Conservation (phyloP, 805 yeast genomes). For the Debaryomyces tyrocola region DNA sequence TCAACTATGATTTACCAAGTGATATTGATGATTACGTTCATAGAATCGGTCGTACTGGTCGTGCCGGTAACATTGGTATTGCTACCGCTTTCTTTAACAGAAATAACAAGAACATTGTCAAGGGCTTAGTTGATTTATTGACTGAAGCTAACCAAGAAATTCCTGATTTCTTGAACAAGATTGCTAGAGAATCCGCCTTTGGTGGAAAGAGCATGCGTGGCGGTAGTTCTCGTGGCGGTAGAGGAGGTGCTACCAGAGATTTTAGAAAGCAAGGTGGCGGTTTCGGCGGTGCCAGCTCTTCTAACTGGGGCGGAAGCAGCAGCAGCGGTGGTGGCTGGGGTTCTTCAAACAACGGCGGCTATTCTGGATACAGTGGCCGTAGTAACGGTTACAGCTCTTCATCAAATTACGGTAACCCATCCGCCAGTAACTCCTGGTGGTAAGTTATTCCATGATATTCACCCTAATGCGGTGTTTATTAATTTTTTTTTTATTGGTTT, state of each 20-base stretch:
- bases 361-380: constrained; percentile 11
- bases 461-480: constrained; percentile 5
- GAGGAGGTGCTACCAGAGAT: constrained; percentile 51
- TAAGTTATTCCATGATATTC: constrained; percentile 11
- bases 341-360: constrained; percentile 16
- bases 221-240: constrained; percentile 39
- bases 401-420: constrained; percentile 37
- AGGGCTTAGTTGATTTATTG: constrained; percentile 83
- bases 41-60: constrained; percentile 99
- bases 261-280: constrained; percentile 50
- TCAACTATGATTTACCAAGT: constrained; percentile 94
- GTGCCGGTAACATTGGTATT: constrained; percentile 99
- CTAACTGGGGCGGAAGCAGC: constrained; percentile 15
- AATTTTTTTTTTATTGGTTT: constrained; percentile 9
- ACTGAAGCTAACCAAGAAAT: constrained; percentile 97
- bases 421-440: constrained; percentile 44
- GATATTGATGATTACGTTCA: constrained; percentile 99
- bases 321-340: constrained; percentile 17
- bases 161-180: constrained; percentile 80
- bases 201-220: constrained; percentile 45
- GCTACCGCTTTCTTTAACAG: constrained; percentile 99
- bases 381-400: constrained; percentile 16
- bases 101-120: constrained; percentile 84
- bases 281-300: constrained; percentile 35
- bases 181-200: constrained; percentile 71